Evolutionary conservation across 2,329 filamentous ascomycete genomes (phyloP), one percentile per base, ranked within the genome.

Genomic region (Botrytis tulipae): DNA sequence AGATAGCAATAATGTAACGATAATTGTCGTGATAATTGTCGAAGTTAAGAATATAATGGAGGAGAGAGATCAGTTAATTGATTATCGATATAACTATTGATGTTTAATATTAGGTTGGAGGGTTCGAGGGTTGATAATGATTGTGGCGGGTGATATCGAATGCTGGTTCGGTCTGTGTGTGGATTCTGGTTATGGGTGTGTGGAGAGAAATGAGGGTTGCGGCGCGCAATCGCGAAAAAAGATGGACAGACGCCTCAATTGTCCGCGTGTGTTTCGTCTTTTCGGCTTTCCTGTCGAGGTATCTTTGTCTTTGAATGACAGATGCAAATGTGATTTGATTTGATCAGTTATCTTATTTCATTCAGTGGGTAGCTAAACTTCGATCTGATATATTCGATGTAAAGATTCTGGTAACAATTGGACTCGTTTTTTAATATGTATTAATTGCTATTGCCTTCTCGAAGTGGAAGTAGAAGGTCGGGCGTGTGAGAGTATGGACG

Each of bases 1-100:
- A 76, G 63, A 79, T 76, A 74, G 78, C 79, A 70, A 79, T 29
- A 16, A 42, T 42, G 10, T n/a, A 42, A 40, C 8, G 14, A 37
- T 51, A 48, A 29, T 22, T 59, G 32, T 29, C 66, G 46, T 25
- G 62, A 48, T 66, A 37, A 48, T 29, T 29, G 14, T 57, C n/a
- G 3, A 18, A n/a, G 10, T 25, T 32, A 46, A 65, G n/a, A 22
- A 46, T 46, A 22, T 44, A 63, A 35, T n/a, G 4, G 61, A 32
- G n/a, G 40, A 32, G 66, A 32, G 22, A 20, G 16, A 18, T 65
- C 61, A 46, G 32, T 46, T 44, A 22, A 61, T 35, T 62, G 54
- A 35, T 46, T 46, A 60, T 32, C n/a, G 35, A 60, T 62, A 40
- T 62, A n/a, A 62, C 46, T 51, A 48, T 37, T 25, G 44, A 48